phyloP scores from a whole-genome alignment of 2,329 filamentous ascomycete genomes.

The Myriosclerotinia scirpicola region DNA sequence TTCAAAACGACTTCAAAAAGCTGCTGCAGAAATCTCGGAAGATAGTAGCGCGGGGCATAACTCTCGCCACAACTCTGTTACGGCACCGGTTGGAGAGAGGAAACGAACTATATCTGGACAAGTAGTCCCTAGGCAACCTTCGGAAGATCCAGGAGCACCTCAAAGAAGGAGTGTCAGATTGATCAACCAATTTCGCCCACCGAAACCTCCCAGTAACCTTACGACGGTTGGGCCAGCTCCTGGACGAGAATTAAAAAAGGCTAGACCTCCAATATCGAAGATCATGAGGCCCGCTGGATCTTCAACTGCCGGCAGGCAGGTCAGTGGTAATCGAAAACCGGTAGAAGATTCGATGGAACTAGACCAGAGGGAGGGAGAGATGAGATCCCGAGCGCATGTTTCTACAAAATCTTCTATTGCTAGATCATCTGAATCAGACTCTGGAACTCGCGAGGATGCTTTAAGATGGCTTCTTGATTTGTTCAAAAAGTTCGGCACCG shows the following conservation, averaged over 20 bases:
- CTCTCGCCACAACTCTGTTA: constrained; percentile 30
- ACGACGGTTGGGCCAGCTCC: constrained; percentile 59
- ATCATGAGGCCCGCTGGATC: constrained; percentile 65
- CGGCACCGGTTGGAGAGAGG: constrained; percentile 55
- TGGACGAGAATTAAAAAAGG: constrained; percentile 78
- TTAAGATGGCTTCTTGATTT: constrained; percentile 76
- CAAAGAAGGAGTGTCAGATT: constrained; percentile 72
- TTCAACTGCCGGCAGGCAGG: constrained; percentile 77
- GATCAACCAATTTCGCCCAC: constrained; percentile 70
- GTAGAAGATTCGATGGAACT: constrained; percentile 67
- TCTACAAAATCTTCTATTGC: constrained; percentile 32
- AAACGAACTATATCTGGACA: constrained; percentile 95
- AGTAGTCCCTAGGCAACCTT: constrained; percentile 53
- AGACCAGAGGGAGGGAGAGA: constrained; percentile 61
- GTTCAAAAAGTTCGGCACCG: constrained; percentile 76
- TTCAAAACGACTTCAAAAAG: constrained; percentile 39
- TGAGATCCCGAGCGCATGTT: constrained; percentile 34
- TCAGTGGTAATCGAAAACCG: constrained; percentile 86
- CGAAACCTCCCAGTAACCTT: constrained; percentile 48
- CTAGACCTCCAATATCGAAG: constrained; percentile 69
- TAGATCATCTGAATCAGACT: constrained; percentile 49
- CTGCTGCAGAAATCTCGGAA: constrained; percentile 35
- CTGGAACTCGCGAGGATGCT: constrained; percentile 69
- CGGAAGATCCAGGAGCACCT: constrained; percentile 62
- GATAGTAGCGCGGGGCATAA: constrained; percentile 30